These are phyloP conservation scores for Candida tunisiensis DNA, from an alignment of 1,139 yeast species.

Conservation along the genomic window DNA sequence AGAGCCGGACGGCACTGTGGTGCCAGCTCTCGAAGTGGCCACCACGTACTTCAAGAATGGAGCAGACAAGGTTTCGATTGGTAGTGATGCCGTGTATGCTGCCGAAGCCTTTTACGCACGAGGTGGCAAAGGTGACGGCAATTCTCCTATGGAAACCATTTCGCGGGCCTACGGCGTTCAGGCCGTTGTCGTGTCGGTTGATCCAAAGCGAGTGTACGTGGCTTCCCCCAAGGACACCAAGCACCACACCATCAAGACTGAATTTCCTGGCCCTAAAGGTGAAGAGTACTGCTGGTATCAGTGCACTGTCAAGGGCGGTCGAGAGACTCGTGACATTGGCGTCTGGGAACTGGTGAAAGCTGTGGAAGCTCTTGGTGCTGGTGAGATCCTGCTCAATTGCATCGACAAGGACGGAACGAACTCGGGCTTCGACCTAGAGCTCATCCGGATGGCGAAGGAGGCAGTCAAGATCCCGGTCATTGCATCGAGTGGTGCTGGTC, in stretches of 20 bases:
- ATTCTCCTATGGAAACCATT: constrained; percentile 79
- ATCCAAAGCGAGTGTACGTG: constrained; percentile 78
- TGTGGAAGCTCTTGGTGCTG: constrained; percentile 91
- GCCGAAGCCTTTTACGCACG: constrained; percentile 64
- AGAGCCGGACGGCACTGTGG: constrained; percentile 62
- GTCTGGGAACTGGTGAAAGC: constrained; percentile 81
- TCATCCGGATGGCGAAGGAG: constrained; percentile 57
- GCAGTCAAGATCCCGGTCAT: constrained; percentile 81
- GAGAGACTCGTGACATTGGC: constrained; percentile 78
- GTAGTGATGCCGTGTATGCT: constrained; percentile 88
- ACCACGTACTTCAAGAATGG: constrained; percentile 85
- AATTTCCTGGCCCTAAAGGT: constrained; percentile 62
- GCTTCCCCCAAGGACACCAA: constrained; percentile 37
- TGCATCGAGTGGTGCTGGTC: constrained; percentile 96
- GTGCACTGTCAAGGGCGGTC: constrained; percentile 92
- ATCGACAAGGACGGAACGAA: constrained; percentile 95
- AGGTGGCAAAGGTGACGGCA: constrained; percentile 44
- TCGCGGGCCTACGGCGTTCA: constrained; percentile 86
- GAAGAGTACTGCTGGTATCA: constrained; percentile 84
- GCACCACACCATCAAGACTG: constrained; percentile 41
- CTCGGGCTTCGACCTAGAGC: constrained; percentile 78
- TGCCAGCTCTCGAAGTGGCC: constrained; percentile 84
- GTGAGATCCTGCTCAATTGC: constrained; percentile 81
- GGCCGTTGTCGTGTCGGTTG: constrained; percentile 94
- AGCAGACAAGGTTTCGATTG: constrained; percentile 94